Base-by-base conservation (phyloP, 148 eudicot genomes). In the Persicaria maculosa region DNA sequence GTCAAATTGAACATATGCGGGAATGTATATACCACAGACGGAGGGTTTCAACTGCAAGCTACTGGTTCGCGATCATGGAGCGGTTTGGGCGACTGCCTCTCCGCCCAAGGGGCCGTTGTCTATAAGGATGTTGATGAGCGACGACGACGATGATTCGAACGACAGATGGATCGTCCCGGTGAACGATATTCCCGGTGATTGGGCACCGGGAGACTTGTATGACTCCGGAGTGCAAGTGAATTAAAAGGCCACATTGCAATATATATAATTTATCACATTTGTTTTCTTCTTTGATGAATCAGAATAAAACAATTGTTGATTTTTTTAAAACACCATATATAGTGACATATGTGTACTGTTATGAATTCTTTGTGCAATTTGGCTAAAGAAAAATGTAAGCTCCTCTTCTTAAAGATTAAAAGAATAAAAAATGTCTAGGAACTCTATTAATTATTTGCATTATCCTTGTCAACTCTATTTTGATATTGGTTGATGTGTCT, bases 191-290 rank as follows among this genome's bases (percentile, higher is more conserved):
- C 93, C 97, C 2, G 73, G 81, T 40, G 81, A 89, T 72, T 92
- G 97, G 97, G 81, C 80, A 78, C 79, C 84, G 57, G 97, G 92
- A 75, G 82, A 82, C 52, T 81, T 78, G 57, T 89, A 92, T 79
- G 97, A 92, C 78, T 79, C 97, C 12, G 97, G 93, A 71, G 87
- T 89, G 76, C 97, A 89, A 88, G 89, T 85, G 40, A 74, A 74
- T 73, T 80, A 72, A 77, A 74, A 31, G 40, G 40, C 40, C 40
- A 31, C 40, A 31, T 31, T 31, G 2, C 1, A 31, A 0, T 31
- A 31, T 31, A n/a, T 31, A 31, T 31, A 31, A 31, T 31, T 31
- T 31, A 31, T 31, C 3, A 2, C 40, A 31, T 31, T 31, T 31
- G 40, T 31, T 31, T 31, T 31, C 3, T 31, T 31, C 3, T 31